Percentiles rank a stretch among this genome's conserved stretches.
Conservation (phyloP, 331 rosid species). For the Arachis monticola region DNA sequence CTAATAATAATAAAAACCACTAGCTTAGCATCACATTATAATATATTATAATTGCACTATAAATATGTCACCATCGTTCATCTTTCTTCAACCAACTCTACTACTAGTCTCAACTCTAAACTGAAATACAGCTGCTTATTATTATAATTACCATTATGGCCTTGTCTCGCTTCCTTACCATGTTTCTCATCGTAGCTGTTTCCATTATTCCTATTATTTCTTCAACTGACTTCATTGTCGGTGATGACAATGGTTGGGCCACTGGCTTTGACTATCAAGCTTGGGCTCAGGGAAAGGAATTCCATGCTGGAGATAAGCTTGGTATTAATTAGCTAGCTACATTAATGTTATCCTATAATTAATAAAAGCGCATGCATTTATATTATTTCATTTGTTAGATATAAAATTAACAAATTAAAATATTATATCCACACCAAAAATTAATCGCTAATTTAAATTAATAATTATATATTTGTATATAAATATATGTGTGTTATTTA, state of each 20-base stretch:
- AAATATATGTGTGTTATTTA: too few relatives aligned
- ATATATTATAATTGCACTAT: background rate
- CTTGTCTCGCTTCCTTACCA: background rate
- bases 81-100: background rate
- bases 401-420: too few relatives aligned
- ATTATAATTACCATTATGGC: conserved; percentile 42
- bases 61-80: background rate
- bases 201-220: conserved; percentile 26
- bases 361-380: too few relatives aligned
- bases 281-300: conserved; percentile 50
- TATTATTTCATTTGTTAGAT: too few relatives aligned
- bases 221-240: conserved; percentile 45
- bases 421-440: too few relatives aligned
- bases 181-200: conserved; percentile 30
- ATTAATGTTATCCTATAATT: too few relatives aligned
- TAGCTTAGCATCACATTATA: background rate
- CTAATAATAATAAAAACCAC: background rate
- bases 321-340: conserved; percentile 34
- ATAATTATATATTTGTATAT: too few relatives aligned
- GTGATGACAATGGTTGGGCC: conserved; percentile 57
- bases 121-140: background rate
- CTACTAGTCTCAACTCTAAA: background rate
- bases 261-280: conserved; percentile 42
- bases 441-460: too few relatives aligned
- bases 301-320: conserved; percentile 54